Evolutionary conservation across 768 basidiomycete species (phyloP).

Genomic region (Trametes gibbosa): DNA sequence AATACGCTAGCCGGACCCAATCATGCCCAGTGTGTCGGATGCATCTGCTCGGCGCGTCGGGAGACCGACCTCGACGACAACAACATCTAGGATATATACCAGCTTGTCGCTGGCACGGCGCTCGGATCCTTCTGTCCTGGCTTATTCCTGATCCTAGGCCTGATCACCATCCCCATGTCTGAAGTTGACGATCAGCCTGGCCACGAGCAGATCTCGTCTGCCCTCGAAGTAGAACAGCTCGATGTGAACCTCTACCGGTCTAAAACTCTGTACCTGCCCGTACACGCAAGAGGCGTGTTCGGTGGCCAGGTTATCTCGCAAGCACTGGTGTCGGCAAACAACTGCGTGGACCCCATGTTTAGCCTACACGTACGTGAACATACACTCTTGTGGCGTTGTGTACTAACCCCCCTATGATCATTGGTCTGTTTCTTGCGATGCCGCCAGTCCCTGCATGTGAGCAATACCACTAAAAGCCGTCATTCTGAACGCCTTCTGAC

Average conservation of each 20-base stretch:
- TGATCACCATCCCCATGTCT: not conserved
- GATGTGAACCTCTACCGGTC: slow-evolving; percentile 79
- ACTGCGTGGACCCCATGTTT: slow-evolving; percentile 62
- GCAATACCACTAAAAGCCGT: slow-evolving; percentile 25
- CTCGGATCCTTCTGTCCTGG: not conserved
- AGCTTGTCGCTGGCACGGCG: not conserved
- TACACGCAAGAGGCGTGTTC: slow-evolving; percentile 68
- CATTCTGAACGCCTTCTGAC: not conserved
- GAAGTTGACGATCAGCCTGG: slow-evolving; percentile 47
- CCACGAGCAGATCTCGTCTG: slow-evolving; percentile 65
- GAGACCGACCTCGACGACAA: too few species aligned
- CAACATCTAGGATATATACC: not conserved
- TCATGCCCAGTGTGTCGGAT: too few species aligned
- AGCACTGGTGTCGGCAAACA: slow-evolving; percentile 78
- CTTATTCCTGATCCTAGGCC: not conserved
- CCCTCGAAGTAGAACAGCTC: slow-evolving; percentile 75
- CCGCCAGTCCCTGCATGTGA: slow-evolving; percentile 48
- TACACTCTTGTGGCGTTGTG: not conserved
- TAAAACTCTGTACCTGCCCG: slow-evolving; percentile 65
- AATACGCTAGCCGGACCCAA: too few species aligned
- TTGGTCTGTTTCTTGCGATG: not conserved
- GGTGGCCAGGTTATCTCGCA: slow-evolving; percentile 91
- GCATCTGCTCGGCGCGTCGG: too few species aligned
- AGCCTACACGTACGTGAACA: slow-evolving; percentile 62
- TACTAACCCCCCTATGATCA: not conserved